Conservation (phyloP, 805 yeast genomes). For the Wickerhamomyces subpelliculosus region DNA sequence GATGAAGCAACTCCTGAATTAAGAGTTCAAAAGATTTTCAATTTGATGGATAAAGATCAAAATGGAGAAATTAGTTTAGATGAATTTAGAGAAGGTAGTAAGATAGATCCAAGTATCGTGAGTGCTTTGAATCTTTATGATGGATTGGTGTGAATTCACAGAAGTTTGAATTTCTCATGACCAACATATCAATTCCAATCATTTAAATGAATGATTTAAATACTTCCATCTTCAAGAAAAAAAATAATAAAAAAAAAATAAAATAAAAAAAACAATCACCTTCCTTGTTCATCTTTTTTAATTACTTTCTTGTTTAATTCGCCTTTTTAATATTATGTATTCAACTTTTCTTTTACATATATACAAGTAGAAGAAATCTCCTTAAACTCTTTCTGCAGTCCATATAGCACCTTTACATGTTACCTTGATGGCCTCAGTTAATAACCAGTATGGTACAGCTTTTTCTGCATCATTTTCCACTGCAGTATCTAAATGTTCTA, state of each 20-base stretch:
- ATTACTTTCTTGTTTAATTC: background rate
- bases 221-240: too few species aligned
- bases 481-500: slow-evolving; percentile 94
- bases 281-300: too few species aligned
- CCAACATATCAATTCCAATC: too few species aligned
- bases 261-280: background rate
- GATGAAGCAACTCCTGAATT: slow-evolving; percentile 91
- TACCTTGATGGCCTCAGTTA: slow-evolving; percentile 80
- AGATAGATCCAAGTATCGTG: slow-evolving; percentile 68
- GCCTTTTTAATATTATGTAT: background rate
- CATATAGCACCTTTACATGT: slow-evolving; percentile 86
- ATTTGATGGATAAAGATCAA: slow-evolving; percentile 59
- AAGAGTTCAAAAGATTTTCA: slow-evolving; percentile 77
- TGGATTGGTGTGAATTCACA: slow-evolving; percentile 51
- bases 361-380: background rate
- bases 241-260: too few species aligned
- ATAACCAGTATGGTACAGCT: slow-evolving; percentile 85
- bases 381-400: slow-evolving; percentile 77
- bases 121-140: slow-evolving; percentile 75
- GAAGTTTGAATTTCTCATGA: too few species aligned
- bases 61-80: slow-evolving; percentile 68
- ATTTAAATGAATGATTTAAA: too few species aligned
- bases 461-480: slow-evolving; percentile 84
- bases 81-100: slow-evolving; percentile 79
- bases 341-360: background rate